These are phyloP conservation scores for Plasmodium reichenowi DNA, from an alignment of 169 alveolate species.

Conservation along the genomic window DNA sequence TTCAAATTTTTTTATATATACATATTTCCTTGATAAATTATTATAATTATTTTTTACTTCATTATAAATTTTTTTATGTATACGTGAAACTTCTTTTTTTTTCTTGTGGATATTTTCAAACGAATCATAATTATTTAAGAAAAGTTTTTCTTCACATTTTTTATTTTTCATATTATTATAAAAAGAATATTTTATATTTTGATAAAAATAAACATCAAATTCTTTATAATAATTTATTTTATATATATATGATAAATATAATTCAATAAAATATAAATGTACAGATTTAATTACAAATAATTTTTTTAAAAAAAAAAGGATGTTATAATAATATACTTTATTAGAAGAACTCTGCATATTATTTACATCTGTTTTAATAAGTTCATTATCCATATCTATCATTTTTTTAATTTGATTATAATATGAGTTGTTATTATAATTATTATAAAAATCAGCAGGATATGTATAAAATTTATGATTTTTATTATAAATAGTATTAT, in stretches of 20 bases:
- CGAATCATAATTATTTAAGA: conserved; percentile 39
- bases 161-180: conserved; percentile 7
- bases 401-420: not conserved
- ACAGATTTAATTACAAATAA: not conserved
- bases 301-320: conserved; percentile 7
- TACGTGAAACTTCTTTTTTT: conserved; percentile 23
- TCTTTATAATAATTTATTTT: conserved; percentile 13
- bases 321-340: not conserved
- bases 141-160: conserved; percentile 8
- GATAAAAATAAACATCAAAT: not conserved
- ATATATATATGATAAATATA: conserved; percentile 30
- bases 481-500: too few relatives aligned
- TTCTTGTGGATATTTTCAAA: conserved; percentile 34
- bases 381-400: not conserved
- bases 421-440: too few relatives aligned
- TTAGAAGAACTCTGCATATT: not conserved
- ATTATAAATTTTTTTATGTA: conserved; percentile 28
- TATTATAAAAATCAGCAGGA: too few relatives aligned
- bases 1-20: conserved; percentile 14
- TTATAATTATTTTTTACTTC: conserved; percentile 20
- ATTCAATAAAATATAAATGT: conserved; percentile 5
- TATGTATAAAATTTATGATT: too few relatives aligned
- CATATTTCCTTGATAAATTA: not conserved
- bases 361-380: not conserved
- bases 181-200: not conserved